Percentiles rank a stretch among this genome's conserved stretches.
phyloP scores from a whole-genome alignment of 1,139 yeast species.

The Geotrichum australiense region DNA sequence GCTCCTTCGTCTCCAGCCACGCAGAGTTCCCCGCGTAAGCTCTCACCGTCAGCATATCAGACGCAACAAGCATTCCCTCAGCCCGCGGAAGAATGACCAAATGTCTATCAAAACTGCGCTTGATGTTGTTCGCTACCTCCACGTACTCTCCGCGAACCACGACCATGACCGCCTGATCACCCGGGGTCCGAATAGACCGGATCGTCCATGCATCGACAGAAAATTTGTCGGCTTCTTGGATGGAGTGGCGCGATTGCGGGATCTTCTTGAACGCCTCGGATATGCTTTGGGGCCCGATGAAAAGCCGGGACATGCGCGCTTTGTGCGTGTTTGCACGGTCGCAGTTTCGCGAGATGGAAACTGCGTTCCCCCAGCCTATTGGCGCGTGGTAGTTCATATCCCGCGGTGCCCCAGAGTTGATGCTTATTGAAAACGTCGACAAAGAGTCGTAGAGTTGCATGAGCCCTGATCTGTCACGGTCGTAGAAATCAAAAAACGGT shows the following conservation, averaged over 20 bases:
- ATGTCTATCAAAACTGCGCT: slow-evolving; percentile 79
- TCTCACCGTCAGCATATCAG: slow-evolving; percentile 70
- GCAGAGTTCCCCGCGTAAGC: slow-evolving; percentile 53
- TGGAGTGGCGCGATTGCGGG: slow-evolving; percentile 70
- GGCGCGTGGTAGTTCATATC: slow-evolving; percentile 19
- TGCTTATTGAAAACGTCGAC: slow-evolving; percentile 74
- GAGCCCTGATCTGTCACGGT: slow-evolving; percentile 62
- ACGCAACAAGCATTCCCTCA: slow-evolving; percentile 68
- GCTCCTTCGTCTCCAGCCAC: slow-evolving; percentile 40
- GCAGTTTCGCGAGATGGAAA: slow-evolving; percentile 67
- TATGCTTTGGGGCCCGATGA: slow-evolving; percentile 67
- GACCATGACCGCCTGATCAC: slow-evolving; percentile 68
- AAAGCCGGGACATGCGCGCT: slow-evolving; percentile 52
- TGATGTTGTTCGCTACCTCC: slow-evolving; percentile 47
- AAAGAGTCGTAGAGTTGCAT: slow-evolving; percentile 69
- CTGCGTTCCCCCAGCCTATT: slow-evolving; percentile 30
- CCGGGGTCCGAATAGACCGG: slow-evolving; percentile 39
- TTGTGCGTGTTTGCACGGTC: slow-evolving; percentile 55
- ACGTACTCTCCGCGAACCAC: slow-evolving; percentile 78
- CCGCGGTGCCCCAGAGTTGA: slow-evolving; percentile 41
- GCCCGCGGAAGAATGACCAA: slow-evolving; percentile 63
- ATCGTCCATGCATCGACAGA: slow-evolving; percentile 71
- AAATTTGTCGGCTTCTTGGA: slow-evolving; percentile 58
- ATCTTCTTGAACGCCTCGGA: slow-evolving; percentile 52
- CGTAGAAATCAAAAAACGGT: slow-evolving; percentile 76